Base-by-base conservation (phyloP, 106 monocot genomes). In the Narthecium ossifragum region DNA sequence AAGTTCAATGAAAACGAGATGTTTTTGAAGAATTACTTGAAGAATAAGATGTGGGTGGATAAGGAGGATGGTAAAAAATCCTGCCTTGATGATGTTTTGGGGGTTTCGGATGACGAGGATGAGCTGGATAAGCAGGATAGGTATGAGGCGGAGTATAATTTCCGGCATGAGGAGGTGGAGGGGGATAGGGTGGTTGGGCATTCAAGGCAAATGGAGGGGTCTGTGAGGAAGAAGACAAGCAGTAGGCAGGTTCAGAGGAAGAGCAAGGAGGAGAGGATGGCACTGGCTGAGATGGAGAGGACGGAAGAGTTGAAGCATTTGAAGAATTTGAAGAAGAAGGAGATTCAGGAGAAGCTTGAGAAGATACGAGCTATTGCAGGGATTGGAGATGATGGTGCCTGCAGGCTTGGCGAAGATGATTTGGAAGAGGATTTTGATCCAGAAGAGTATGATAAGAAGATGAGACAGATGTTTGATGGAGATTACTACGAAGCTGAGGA, bases 261-360 rank as follows among this genome's bases (percentile, higher is more conserved):
- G 79, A 91, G 68, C 56, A 91, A 88, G 70, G 85, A 84, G 70
- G 98, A 87, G 69, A 84, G 98, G 65, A 80, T 92, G 67, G 81
- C 74, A 1, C 81, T 75, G 56, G 91, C 83, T 1, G 85, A 99
- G 79, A 28, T 56, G 3, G 91, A 92, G 60, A 73, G 91, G 67
- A 82, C 69, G 61, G 87, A 99, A 72, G 91, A 91, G 66, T 51
- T 99, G 78, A 99, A 99, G 69, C 78, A 73, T 13, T 64, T 99
- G 45, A 99, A 99, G 74, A 99, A 91, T 59, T 30, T 99, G 73
- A 99, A 99, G 75, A 99, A 88, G 88, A 99, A 85, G 59, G 98
- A 99, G 85, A 99, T 99, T 13, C 57, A 80, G 59, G 88, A 92
- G 69, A 99, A 85, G 65, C 79, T 99, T 0, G 91, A 79, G 62